These are phyloP conservation scores for Fraxinus greggii DNA, from an alignment of 305 asterid genomes.

Conservation along the genomic window DNA sequence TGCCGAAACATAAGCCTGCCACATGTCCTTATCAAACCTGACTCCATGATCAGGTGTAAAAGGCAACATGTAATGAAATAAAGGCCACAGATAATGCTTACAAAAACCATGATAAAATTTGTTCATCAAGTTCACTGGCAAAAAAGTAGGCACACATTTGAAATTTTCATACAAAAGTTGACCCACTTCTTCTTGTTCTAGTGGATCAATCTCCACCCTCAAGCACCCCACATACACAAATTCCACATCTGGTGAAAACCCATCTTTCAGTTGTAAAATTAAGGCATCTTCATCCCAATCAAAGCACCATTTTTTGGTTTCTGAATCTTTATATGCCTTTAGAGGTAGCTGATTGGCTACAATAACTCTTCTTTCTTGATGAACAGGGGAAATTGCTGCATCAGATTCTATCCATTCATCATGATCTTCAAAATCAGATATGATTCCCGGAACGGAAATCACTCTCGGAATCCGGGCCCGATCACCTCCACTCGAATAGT, in stretches of 20 bases:
- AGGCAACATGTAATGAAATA: slow-evolving; percentile 75
- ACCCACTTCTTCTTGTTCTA: slow-evolving; percentile 65
- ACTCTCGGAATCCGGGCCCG: slow-evolving; percentile 59
- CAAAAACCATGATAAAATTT: slow-evolving; percentile 75
- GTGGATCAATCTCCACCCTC: slow-evolving; percentile 45
- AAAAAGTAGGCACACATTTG: slow-evolving; percentile 68
- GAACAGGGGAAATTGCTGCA: slow-evolving; percentile 26
- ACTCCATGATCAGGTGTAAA: slow-evolving; percentile 52
- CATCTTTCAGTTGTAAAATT: slow-evolving; percentile 55
- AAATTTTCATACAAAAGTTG: slow-evolving; percentile 50
- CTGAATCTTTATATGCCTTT: slow-evolving; percentile 35
- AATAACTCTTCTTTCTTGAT: slow-evolving; percentile 43
- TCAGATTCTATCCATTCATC: slow-evolving; percentile 17
- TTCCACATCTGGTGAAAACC: slow-evolving; percentile 50
- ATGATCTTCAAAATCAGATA: slow-evolving; percentile 50
- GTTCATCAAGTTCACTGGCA: slow-evolving; percentile 46
- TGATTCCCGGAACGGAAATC: slow-evolving; percentile 61
- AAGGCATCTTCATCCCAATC: slow-evolving; percentile 66
- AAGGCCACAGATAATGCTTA: slow-evolving; percentile 75
- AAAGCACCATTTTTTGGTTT: slow-evolving; percentile 47
- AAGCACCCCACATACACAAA: slow-evolving; percentile 57
- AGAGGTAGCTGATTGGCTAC: slow-evolving; percentile 67
- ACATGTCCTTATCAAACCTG: slow-evolving; percentile 48
- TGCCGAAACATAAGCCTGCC: slow-evolving; percentile 69
- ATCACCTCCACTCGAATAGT: slow-evolving; percentile 45